Evolutionary conservation across 164 flowering plant species (phyloP).

Genomic region (Tetrastigma voinierianum): DNA sequence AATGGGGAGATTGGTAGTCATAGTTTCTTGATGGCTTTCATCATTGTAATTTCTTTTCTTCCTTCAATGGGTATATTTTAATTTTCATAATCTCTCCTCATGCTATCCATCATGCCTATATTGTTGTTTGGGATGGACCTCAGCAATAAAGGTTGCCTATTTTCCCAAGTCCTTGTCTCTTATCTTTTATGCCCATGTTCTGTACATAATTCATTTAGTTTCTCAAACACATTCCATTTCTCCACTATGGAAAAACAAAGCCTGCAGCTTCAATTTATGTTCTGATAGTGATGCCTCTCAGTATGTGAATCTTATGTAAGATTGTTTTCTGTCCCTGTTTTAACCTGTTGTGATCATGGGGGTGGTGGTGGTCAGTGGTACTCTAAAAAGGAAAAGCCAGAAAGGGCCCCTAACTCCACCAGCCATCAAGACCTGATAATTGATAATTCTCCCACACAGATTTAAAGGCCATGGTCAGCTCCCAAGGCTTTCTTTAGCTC

Average conservation of each 20-base stretch:
- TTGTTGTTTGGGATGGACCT: too few relatives aligned
- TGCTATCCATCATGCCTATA: neutral
- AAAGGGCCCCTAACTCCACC: neutral
- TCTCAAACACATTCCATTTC: neutral
- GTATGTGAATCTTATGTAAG: constrained; percentile 1
- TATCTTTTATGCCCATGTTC: too few relatives aligned
- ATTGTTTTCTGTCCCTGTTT: neutral
- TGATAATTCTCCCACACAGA: too few relatives aligned
- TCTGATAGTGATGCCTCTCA: constrained; percentile 10
- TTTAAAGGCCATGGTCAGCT: neutral
- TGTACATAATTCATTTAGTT: too few relatives aligned
- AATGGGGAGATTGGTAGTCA: neutral
- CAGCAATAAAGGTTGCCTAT: too few relatives aligned
- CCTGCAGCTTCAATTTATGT: neutral
- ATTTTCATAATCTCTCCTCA: neutral
- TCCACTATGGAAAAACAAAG: neutral
- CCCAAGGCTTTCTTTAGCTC: too few relatives aligned
- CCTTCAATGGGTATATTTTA: too few relatives aligned
- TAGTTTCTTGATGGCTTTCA: neutral
- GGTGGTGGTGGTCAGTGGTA: neutral
- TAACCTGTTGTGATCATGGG: neutral
- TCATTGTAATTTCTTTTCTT: neutral
- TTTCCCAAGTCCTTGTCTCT: too few relatives aligned
- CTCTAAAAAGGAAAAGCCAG: too few relatives aligned
- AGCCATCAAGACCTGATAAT: too few relatives aligned